phyloP scores from a whole-genome alignment of 1,139 yeast genomes.

The Cylindricascospora bacillispora region DNA sequence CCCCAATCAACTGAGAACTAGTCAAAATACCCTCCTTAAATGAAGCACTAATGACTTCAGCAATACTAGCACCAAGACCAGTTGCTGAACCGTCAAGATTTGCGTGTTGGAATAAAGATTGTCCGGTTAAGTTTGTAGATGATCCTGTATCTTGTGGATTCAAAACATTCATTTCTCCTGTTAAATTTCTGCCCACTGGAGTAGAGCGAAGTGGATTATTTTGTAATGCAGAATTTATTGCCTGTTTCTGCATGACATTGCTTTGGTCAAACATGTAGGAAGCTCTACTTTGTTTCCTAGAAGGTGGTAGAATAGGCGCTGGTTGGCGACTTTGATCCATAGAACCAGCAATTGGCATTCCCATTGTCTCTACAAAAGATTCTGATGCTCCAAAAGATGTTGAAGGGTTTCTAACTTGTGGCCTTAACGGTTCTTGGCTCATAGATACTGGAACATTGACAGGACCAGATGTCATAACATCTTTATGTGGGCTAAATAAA shows the following conservation, averaged over 20 bases:
- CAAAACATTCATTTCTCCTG: constrained; percentile 22
- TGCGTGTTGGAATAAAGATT: constrained; percentile 39
- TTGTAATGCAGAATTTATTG: no score
- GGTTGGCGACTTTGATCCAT: no score
- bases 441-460: background rate
- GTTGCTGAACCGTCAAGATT: constrained; percentile 27
- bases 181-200: constrained; percentile 6
- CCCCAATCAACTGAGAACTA: constrained; percentile 60
- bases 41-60: constrained; percentile 68
- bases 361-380: no score
- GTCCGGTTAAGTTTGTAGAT: constrained; percentile 17
- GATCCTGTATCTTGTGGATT: constrained; percentile 31
- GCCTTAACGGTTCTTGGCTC: background rate
- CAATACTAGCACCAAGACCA: constrained; percentile 70
- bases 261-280: no score
- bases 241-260: no score
- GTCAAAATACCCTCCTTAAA: constrained; percentile 51
- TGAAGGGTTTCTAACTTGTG: no score
- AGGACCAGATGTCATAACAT: background rate
- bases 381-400: no score
- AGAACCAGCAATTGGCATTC: no score
- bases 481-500: background rate
- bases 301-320: no score
- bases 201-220: no score
- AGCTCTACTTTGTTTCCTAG: no score